Base-by-base conservation (phyloP, 495 filamentous ascomycete genomes). In the Thermochaetoides thermophila region DNA sequence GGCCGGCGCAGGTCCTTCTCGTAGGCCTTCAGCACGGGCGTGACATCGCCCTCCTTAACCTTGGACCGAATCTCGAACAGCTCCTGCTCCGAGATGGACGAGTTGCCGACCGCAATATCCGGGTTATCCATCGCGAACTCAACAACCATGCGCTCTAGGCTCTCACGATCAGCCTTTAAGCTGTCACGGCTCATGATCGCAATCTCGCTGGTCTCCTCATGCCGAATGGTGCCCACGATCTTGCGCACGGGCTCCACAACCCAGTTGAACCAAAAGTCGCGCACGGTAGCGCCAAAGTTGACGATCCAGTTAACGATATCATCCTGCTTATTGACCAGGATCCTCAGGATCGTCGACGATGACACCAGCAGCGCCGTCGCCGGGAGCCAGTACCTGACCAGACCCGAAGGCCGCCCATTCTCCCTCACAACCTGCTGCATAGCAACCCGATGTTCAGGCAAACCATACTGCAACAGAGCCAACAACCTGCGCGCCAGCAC, bases 201-300 rank as follows among this genome's bases (percentile, higher is more conserved):
- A 35, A 97, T 85, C 49, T 94, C 87, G 42, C 81, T 91, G 41
- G 73, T 78, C 36, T 78, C 69, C 46, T 93, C 83, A 46, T 95
- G 89, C 9, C 85, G 72, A 46, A 97, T 96, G 0, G 89, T 97
- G 9, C 76, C 74, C 40, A 97, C 69, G 10, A 97, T 65, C 53
- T 85, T 84, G 39, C 70, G 71, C 3, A 74, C 59, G 0, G 89
- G 89, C 12, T 85, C 77, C 13, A 97, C 57, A 11, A 97, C 81
- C 89, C 89, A 97, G 52, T 97, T 97, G 28, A 69, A 57, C 78
- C 83, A 94, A 46, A 97, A 97, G 50, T 93, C 89, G 29, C 82
- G 59, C 0, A 74, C 60, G 3, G 89, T 97, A 0, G 60, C 46
- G 7, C 81, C 84, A 14, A 92, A 56, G 37, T 85, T 74, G 1